Base-by-base conservation (phyloP, 169 alveolate genomes). In the Cryptosporidium sp. region DNA sequence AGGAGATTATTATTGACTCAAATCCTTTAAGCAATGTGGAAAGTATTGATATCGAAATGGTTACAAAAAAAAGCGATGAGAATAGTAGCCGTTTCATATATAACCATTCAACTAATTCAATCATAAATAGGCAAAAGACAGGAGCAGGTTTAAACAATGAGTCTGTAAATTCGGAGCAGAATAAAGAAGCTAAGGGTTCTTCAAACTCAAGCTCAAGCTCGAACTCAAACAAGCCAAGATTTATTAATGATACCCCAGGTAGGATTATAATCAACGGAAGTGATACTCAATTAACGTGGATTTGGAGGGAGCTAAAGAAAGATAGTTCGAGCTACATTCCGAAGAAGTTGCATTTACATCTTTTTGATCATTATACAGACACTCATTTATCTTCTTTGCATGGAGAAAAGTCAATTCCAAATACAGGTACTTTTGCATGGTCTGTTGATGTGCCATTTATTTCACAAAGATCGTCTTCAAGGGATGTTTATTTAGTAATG, bases 401-500 rank as follows among this genome's bases (percentile, higher is more conserved):
- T 62, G 86, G 94, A 73, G 93, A 91, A 2, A 65, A 74, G 29
- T 55, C 94, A 23, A 48, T 92, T 7, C 94, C 94, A 12, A 92
- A 92, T 69, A 92, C 93, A 26, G 94, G 94, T 8, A 92, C 92
- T 67, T 89, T 85, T 84, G 93, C 94, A n/a, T 92, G 94, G 94
- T 70, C 85, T 35, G 93, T 92, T 2, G 94, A 92, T 18, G 70
- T 73, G 9, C 86, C 86, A 23, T 73, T 73, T 23, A 55, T 73
- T 33, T 73, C 86, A 29, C 86, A 73, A 37, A 73, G 86, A 73
- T 73, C 86, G 5, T 35, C 71, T n/a, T 73, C 86, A 26, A 73
- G 86, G 55, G 86, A 73, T 55, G 86, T 73, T 29, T 73, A 73
- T 73, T 35, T 73, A 26, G 86, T 51, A 1, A 55, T 73, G 71